Conservation (phyloP, 2,329 filamentous ascomycete genomes). For the Podosphaera xanthii region DNA sequence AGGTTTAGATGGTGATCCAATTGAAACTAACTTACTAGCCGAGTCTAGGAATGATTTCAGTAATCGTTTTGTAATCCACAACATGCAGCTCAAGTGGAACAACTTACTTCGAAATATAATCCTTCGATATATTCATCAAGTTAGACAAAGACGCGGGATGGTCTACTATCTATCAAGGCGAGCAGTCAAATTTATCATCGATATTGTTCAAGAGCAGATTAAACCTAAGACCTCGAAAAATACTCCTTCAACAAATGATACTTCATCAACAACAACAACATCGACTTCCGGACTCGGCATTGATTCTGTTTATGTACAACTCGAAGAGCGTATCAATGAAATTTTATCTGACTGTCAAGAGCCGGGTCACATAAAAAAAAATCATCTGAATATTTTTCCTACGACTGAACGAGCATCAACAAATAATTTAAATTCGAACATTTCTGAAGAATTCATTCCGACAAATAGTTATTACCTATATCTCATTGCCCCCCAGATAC, state of each 20-base stretch:
- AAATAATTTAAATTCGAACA: constrained; percentile 46
- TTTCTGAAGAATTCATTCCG: constrained; percentile 68
- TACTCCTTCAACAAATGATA: constrained; percentile 15
- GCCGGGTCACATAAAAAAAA: constrained; percentile 50
- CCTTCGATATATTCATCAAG: constrained; percentile 89
- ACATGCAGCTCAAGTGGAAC: constrained; percentile 96
- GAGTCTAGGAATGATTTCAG: constrained; percentile 91
- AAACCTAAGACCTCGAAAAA: constrained; percentile 11
- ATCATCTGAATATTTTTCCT: constrained; percentile 14
- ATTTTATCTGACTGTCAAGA: constrained; percentile 66
- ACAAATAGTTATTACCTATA: constrained; percentile 90
- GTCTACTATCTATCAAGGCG: constrained; percentile 92
- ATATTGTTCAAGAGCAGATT: constrained; percentile 83
- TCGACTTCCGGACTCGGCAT: constrained; percentile 6
- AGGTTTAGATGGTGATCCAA: constrained; percentile 20
- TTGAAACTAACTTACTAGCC: constrained; percentile 45
- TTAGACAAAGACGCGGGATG: constrained; percentile 84
- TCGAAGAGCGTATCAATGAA: constrained; percentile 70
- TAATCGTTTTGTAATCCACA: constrained; percentile 95
- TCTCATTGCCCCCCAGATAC: constrained; percentile 90
- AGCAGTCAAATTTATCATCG: constrained; percentile 92
- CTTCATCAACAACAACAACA: constrained; percentile 10
- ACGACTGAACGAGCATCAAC: constrained; percentile 21
- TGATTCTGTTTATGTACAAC: constrained; percentile 27
- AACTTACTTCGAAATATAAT: constrained; percentile 91